Conservation (phyloP, 1,284 basidiomycete genomes). For the Irpex sp. region DNA sequence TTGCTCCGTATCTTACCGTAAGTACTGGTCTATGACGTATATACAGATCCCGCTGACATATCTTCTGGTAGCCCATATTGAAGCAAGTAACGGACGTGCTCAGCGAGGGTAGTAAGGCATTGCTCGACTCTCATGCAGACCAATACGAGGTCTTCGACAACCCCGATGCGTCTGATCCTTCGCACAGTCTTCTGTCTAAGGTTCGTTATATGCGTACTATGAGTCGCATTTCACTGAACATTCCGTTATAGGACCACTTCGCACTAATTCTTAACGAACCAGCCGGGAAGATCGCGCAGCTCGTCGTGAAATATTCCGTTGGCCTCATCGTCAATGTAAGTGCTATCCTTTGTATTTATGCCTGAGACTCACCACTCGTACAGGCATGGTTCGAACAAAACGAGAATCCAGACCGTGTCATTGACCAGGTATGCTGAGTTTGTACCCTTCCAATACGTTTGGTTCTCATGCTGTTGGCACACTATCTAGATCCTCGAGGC, state of each 20-base stretch:
- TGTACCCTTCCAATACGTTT: neutral
- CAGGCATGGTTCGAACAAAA: conserved; percentile 53
- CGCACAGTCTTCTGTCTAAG: conserved; percentile 67
- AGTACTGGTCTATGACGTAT: conserved; percentile 10
- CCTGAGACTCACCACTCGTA: neutral
- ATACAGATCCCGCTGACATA: neutral
- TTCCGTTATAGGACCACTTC: conserved; percentile 52
- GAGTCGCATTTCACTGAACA: neutral
- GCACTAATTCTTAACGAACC: conserved; percentile 66
- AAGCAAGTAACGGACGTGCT: conserved; percentile 56
- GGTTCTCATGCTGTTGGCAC: neutral
- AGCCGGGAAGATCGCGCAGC: conserved; percentile 66
- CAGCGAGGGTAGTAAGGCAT: conserved; percentile 61
- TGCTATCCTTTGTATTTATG: neutral
- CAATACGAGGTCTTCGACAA: conserved; percentile 73
- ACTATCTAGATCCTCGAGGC: conserved; percentile 51
- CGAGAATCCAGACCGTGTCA: conserved; percentile 42
- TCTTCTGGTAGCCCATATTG: conserved; percentile 47
- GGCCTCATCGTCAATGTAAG: conserved; percentile 58
- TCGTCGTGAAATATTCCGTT: conserved; percentile 63
- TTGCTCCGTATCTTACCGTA: conserved; percentile 63
- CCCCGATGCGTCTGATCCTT: conserved; percentile 70
- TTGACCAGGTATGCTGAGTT: conserved; percentile 39
- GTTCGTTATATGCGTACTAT: conserved; percentile 21
- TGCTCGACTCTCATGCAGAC: conserved; percentile 63